phyloP scores from a whole-genome alignment of 257 asterid genomes.

The Lavandula angustifolia region DNA sequence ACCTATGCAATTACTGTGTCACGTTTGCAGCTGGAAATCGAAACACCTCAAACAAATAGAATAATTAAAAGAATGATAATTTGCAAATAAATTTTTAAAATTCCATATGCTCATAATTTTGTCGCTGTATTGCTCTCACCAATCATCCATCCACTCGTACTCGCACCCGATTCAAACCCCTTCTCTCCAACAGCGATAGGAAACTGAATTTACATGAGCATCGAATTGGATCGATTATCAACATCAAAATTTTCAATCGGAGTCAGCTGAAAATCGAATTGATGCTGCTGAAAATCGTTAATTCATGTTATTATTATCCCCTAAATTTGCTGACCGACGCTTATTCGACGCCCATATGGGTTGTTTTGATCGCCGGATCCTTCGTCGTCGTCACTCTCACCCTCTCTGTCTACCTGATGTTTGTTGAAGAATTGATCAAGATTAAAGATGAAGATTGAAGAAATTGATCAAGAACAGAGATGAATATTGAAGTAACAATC shows the following conservation, averaged over 20 bases:
- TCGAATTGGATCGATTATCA: slow-evolving; percentile 28
- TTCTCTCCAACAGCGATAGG: slow-evolving; percentile 26
- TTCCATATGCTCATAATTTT: slow-evolving; percentile 27
- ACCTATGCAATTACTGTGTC: too few species aligned
- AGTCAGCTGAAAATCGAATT: slow-evolving; percentile 40
- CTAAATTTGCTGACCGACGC: slow-evolving; percentile 43
- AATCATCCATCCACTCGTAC: slow-evolving; percentile 34
- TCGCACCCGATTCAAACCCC: slow-evolving; percentile 37
- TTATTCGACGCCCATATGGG: slow-evolving; percentile 87
- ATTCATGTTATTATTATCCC: slow-evolving; percentile 43
- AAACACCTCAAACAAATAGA: too few species aligned
- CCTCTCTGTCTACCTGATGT: slow-evolving; percentile 75
- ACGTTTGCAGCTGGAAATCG: too few species aligned
- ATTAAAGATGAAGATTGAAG: too few species aligned
- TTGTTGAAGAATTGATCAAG: too few species aligned
- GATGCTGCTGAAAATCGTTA: slow-evolving; percentile 68
- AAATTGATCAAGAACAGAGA: too few species aligned
- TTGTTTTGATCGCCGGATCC: slow-evolving; percentile 68
- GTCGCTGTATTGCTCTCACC: slow-evolving; percentile 7
- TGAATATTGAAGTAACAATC: too few species aligned
- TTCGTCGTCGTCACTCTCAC: slow-evolving; percentile 56
- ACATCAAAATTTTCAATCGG: slow-evolving; percentile 24
- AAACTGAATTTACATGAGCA: slow-evolving; percentile 37
- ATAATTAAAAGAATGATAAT: not conserved
- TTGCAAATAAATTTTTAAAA: not conserved